Conservation (phyloP, 192 early-diverging fungal species). For the Kickxella alabastrina region DNA sequence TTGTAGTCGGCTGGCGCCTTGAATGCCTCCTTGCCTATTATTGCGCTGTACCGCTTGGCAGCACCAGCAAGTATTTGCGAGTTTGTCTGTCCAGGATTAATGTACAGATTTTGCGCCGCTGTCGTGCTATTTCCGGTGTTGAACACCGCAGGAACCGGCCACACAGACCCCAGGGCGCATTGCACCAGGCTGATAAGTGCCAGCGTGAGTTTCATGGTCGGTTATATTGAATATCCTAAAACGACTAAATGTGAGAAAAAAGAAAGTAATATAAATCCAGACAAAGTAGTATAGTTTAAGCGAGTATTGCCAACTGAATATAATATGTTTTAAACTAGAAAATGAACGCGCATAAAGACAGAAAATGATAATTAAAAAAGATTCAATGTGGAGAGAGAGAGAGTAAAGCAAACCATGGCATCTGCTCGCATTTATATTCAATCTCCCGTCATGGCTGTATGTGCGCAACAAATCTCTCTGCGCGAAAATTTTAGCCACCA, state of each 20-base stretch:
- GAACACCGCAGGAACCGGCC: constrained; percentile 40
- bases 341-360: too few species aligned
- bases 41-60: constrained; percentile 46
- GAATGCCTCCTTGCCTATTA: constrained; percentile 51
- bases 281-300: too few species aligned
- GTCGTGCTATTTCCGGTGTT: constrained; percentile 37
- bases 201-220: constrained; percentile 8
- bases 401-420: too few species aligned
- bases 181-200: constrained; percentile 20
- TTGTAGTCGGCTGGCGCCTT: constrained; percentile 51
- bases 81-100: constrained; percentile 46
- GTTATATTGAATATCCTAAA: not conserved
- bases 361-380: too few species aligned
- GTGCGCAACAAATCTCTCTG: too few species aligned
- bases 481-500: too few species aligned
- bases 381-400: too few species aligned
- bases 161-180: constrained; percentile 24
- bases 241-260: not conserved
- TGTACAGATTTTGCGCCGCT: constrained; percentile 21
- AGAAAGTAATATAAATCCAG: not conserved
- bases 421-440: too few species aligned
- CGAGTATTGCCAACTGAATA: too few species aligned
- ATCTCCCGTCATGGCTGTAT: too few species aligned
- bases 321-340: too few species aligned
- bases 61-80: constrained; percentile 50